Evolutionary conservation across 257 asterid species (phyloP).

Genomic region (Datura wrightii): DNA sequence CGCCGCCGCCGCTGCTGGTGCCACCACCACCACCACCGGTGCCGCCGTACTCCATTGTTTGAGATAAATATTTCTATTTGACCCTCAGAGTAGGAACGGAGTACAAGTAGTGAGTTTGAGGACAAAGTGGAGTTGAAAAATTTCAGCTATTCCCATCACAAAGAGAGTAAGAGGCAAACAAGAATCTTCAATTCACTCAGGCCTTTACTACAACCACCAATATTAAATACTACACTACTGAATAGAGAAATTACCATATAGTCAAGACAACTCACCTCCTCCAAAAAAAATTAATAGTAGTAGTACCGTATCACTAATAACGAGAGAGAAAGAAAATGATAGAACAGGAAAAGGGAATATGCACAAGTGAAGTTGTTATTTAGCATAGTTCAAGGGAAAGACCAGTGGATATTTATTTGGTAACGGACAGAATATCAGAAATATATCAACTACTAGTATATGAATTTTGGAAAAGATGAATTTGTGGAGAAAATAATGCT

Average conservation of each 20-base stretch:
- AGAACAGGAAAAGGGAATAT: slow-evolving; percentile 25
- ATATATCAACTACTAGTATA: not conserved
- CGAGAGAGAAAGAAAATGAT: slow-evolving; percentile 44
- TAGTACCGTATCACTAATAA: slow-evolving; percentile 22
- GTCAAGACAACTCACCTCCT: not conserved
- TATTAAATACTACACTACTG: slow-evolving; percentile 29
- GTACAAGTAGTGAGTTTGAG: not conserved
- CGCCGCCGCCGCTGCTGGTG: slow-evolving; percentile 48
- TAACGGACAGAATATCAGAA: slow-evolving; percentile 45
- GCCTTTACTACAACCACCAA: slow-evolving; percentile 28
- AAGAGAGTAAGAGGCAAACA: slow-evolving; percentile 5
- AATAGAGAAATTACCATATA: slow-evolving; percentile 24
- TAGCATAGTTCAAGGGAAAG: slow-evolving; percentile 49
- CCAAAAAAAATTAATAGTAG: not conserved
- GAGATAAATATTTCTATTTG: not conserved
- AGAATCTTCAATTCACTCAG: slow-evolving; percentile 24
- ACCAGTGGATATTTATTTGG: slow-evolving; percentile 40
- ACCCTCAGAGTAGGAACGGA: not conserved
- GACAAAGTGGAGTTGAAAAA: not conserved
- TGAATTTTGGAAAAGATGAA: not conserved
- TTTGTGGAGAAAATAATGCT: slow-evolving; percentile 15
- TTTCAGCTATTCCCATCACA: slow-evolving; percentile 8
- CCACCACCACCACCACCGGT: slow-evolving; percentile 54
- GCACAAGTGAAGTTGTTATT: slow-evolving; percentile 36
- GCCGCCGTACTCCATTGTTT: slow-evolving; percentile 74